Base-by-base conservation (phyloP, 352 stramenopile species). In the Globisporangium megalacanthum region DNA sequence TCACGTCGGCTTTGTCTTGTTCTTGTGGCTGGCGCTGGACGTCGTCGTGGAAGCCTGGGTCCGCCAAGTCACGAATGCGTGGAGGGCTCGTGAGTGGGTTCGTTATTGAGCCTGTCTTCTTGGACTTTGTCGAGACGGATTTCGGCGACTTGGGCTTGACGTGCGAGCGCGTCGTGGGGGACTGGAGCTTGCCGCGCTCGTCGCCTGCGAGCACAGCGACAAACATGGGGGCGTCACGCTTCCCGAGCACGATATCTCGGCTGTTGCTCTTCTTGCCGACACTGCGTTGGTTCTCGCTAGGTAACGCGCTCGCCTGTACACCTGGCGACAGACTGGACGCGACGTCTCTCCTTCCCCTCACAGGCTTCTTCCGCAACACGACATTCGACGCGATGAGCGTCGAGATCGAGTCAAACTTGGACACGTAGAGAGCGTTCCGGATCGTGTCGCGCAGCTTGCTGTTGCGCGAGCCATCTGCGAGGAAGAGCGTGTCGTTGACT, bases 381-480 rank as follows among this genome's bases (percentile, higher is more conserved):
- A 90, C 75, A 44, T 89, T 89, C 17, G 77, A 88, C 1, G 88
- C 84, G 11, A 96, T 72, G 2, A 96, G 75, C 13, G 89, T 89
- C 19, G 88, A 92, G 20, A 97, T 80, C 1, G 87, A 96, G 68
- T 97, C 89, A 60, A 96, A 97, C 64, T 93, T 92, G 25, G 84
- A 94, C 4, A 92, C 74, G 33, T 87, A 79, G 5, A 97, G 70
- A 3, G 85, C 83, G 6, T 74, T 69, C 10, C 79, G 76, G 37
- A 96, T 91, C 19, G 81, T 94, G 55, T 95, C 83, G 10, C 89
- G 75, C 25, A 97, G 69, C 45, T 84, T 89, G 55, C 77, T 89
- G 69, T 94, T 95, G 53, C 77, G 86, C 41, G 80, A 85, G 25
- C 89, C 89, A 54, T 97, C 88, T 0, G 89, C 81, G 9, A 93